Evolutionary conservation across 148 eudicot species (phyloP).

Genomic region (Fagopyrum homotropicum): DNA sequence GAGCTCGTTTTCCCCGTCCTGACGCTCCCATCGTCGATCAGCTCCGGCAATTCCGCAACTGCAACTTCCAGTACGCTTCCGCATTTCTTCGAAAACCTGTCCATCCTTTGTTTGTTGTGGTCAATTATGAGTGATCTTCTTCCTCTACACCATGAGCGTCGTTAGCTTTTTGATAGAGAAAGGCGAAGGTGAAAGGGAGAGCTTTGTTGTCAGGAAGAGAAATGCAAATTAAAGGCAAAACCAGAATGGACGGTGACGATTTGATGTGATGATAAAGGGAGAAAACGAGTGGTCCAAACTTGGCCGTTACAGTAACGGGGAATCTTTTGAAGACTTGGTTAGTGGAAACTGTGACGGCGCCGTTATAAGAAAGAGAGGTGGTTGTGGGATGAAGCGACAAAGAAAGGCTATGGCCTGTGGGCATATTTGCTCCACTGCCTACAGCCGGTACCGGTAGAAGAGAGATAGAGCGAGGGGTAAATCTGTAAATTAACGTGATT

Average conservation of each 20-base stretch:
- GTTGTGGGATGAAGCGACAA: not conserved
- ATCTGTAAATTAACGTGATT: not conserved
- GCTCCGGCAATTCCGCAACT: constrained; percentile 1
- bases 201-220: constrained; percentile 10
- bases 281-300: not conserved
- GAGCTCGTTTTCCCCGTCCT: not conserved
- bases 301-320: constrained; percentile 12
- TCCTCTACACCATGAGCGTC: not conserved
- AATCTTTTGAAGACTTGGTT: constrained; percentile 4
- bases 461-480: not conserved
- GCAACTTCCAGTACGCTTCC: too few species aligned
- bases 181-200: constrained; percentile 7
- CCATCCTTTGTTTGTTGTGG: not conserved
- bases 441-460: not conserved
- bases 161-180: not conserved
- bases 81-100: not conserved
- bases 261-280: not conserved
- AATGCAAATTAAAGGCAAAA: constrained; percentile 2
- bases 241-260: constrained; percentile 7
- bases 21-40: not conserved
- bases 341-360: constrained; percentile 11
- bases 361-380: not conserved
- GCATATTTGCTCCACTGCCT: not conserved
- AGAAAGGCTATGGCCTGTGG: not conserved
- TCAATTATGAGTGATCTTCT: constrained; percentile 4